Conservation (phyloP, 129 eudicot species). For the Flaveria brownii region DNA sequence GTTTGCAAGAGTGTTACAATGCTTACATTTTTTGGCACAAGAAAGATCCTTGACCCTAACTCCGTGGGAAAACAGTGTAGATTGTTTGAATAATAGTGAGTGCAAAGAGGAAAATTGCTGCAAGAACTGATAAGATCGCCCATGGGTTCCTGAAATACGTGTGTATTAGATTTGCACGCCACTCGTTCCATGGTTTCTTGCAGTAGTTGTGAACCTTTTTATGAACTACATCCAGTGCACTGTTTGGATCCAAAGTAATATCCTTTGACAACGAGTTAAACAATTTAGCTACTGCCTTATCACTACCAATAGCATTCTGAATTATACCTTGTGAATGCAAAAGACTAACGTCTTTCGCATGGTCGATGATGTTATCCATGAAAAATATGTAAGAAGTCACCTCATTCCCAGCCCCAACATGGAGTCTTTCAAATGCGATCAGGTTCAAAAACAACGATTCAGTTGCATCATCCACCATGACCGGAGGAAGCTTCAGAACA, state of each 20-base stretch:
- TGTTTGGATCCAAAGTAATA: constrained; percentile 47
- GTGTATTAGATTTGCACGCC: constrained; percentile 61
- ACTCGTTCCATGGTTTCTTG: constrained; percentile 46
- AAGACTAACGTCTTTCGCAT: constrained; percentile 50
- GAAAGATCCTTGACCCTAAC: neutral
- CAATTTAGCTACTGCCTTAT: constrained; percentile 51
- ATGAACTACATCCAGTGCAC: constrained; percentile 46
- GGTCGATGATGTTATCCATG: constrained; percentile 61
- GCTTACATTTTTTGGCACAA: constrained; percentile 4
- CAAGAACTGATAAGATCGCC: constrained; percentile 59
- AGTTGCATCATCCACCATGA: constrained; percentile 58
- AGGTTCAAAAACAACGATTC: constrained; percentile 60
- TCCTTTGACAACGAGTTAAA: constrained; percentile 62
- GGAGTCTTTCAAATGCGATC: constrained; percentile 73
- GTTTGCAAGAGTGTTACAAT: too few species aligned
- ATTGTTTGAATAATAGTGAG: constrained; percentile 57
- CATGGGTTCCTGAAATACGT: constrained; percentile 60
- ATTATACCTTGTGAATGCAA: constrained; percentile 50
- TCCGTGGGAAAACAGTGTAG: constrained; percentile 39
- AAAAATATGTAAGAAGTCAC: constrained; percentile 60
- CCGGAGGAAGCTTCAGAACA: constrained; percentile 54
- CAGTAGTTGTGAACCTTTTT: constrained; percentile 51
- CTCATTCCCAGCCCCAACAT: constrained; percentile 67
- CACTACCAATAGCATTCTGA: constrained; percentile 54
- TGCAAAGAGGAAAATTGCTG: constrained; percentile 54